Evolutionary conservation across 495 filamentous ascomycete genomes (phyloP).

Genomic region (Hyaloscypha variabilis): DNA sequence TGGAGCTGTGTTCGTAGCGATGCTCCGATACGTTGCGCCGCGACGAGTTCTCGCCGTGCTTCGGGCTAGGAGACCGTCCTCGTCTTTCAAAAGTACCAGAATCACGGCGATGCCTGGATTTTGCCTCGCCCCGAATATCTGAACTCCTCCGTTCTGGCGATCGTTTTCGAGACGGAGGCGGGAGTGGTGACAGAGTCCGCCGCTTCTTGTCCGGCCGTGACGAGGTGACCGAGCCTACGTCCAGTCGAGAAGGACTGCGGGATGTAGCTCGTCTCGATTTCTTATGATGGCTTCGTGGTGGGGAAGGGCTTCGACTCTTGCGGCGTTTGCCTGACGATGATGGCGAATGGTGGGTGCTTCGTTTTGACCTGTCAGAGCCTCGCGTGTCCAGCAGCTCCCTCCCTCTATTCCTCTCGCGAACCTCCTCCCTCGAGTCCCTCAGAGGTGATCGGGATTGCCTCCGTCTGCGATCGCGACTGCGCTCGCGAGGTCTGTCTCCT

Average conservation of each 20-base stretch:
- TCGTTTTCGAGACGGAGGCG: slow-evolving; percentile 34
- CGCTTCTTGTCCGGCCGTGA: slow-evolving; percentile 28
- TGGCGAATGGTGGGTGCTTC: slow-evolving; percentile 38
- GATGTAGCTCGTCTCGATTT: slow-evolving; percentile 39
- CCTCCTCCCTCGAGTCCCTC: slow-evolving; percentile 37
- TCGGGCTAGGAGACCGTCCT: slow-evolving; percentile 28
- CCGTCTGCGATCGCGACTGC: slow-evolving; percentile 38
- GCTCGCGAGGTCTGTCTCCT: slow-evolving; percentile 32
- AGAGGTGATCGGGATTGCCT: slow-evolving; percentile 34
- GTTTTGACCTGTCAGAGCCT: slow-evolving; percentile 36
- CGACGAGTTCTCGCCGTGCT: slow-evolving; percentile 17
- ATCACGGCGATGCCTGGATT: slow-evolving; percentile 35
- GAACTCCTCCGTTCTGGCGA: slow-evolving; percentile 36
- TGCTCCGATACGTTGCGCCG: slow-evolving; percentile 11
- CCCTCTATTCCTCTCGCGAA: slow-evolving; percentile 37
- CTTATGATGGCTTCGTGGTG: slow-evolving; percentile 35
- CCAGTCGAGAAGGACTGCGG: slow-evolving; percentile 34
- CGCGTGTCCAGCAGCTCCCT: slow-evolving; percentile 38
- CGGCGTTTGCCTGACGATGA: slow-evolving; percentile 40
- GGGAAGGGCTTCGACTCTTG: slow-evolving; percentile 40
- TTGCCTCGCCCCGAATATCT: slow-evolving; percentile 33
- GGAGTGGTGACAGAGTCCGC: slow-evolving; percentile 31
- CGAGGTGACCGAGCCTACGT: slow-evolving; percentile 32
- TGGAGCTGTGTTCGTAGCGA: slow-evolving; percentile 16
- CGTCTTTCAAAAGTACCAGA: slow-evolving; percentile 29